These are phyloP conservation scores for Tylopilus orsonianus DNA, from an alignment of 1,284 basidiomycete genomes.

Conservation along the genomic window DNA sequence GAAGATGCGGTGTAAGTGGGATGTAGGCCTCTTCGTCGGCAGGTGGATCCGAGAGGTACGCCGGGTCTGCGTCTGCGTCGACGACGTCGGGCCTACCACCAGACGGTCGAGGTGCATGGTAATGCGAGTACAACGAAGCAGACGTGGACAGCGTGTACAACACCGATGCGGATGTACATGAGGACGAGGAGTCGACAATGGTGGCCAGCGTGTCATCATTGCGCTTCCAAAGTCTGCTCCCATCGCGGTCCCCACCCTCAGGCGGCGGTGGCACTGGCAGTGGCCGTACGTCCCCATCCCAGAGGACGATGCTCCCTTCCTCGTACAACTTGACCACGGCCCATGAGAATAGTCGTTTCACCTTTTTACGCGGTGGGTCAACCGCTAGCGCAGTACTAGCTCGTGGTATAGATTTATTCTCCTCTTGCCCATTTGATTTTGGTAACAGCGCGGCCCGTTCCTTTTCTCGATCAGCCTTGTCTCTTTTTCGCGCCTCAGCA, in stretches of 20 bases:
- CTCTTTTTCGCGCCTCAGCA: constrained; percentile 52
- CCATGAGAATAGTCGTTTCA: constrained; percentile 63
- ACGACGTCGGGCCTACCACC: not conserved
- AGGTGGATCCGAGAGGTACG: constrained; percentile 59
- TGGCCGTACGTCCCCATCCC: constrained; percentile 54
- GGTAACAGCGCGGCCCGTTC: not conserved
- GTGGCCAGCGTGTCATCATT: constrained; percentile 26
- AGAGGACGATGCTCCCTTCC: constrained; percentile 67
- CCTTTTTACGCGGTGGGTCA: constrained; percentile 38
- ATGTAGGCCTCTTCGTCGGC: constrained; percentile 57
- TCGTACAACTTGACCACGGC: constrained; percentile 60
- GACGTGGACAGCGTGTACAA: too few relatives aligned
- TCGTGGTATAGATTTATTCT: not conserved
- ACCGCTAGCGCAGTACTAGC: not conserved
- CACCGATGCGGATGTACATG: constrained; percentile 1
- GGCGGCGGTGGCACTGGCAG: constrained; percentile 7
- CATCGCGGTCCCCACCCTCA: not conserved
- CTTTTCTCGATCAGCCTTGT: constrained; percentile 42
- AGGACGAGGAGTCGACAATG: constrained; percentile 1
- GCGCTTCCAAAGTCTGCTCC: constrained; percentile 43
- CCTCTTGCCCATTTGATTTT: not conserved
- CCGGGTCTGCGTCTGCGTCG: constrained; percentile 39
- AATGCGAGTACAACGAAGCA: constrained; percentile 20
- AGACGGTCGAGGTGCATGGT: constrained; percentile 17
- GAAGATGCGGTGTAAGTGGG: constrained; percentile 51